phyloP scores from a whole-genome alignment of 192 early-diverging fungal genomes.

The Chytriomyces sp. region DNA sequence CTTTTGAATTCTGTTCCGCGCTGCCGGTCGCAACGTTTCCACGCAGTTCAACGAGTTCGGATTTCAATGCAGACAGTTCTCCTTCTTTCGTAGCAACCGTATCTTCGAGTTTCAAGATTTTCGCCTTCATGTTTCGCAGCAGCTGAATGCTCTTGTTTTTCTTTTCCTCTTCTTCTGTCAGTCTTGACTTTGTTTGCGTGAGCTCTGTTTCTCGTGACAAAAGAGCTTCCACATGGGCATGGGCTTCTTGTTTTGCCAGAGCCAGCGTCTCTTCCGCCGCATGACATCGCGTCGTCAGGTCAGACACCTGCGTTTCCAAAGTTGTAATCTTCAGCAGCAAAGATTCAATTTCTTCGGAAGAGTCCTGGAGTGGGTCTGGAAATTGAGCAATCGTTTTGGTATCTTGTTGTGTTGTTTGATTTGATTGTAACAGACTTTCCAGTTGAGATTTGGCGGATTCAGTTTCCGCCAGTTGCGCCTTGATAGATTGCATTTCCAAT shows the following conservation, averaged over 20 bases:
- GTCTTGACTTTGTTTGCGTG: constrained; percentile 29
- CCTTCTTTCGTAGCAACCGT: constrained; percentile 43
- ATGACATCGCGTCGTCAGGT: constrained; percentile 28
- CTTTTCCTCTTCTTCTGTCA: constrained; percentile 61
- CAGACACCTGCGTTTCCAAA: constrained; percentile 2
- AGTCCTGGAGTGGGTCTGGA: background rate
- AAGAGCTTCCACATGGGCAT: constrained; percentile 36
- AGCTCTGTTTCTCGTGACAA: constrained; percentile 12
- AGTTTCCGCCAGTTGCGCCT: background rate
- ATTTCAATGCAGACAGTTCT: constrained; percentile 35
- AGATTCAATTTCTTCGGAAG: background rate
- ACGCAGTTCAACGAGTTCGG: constrained; percentile 35
- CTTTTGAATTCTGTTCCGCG: constrained; percentile 47
- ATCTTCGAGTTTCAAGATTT: constrained; percentile 60
- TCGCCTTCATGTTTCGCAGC: constrained; percentile 58
- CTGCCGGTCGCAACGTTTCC: constrained; percentile 29
- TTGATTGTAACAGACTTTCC: background rate
- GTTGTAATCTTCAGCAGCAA: background rate
- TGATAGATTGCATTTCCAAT: no score
- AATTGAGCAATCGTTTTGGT: background rate
- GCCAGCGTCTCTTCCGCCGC: constrained; percentile 40
- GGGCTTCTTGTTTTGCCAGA: constrained; percentile 42
- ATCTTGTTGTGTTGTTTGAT: background rate
- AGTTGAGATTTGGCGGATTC: background rate
- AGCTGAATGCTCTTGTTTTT: constrained; percentile 63